Evolutionary conservation across 305 asterid genomes (phyloP).

Genomic region (Plantago coronopus): DNA sequence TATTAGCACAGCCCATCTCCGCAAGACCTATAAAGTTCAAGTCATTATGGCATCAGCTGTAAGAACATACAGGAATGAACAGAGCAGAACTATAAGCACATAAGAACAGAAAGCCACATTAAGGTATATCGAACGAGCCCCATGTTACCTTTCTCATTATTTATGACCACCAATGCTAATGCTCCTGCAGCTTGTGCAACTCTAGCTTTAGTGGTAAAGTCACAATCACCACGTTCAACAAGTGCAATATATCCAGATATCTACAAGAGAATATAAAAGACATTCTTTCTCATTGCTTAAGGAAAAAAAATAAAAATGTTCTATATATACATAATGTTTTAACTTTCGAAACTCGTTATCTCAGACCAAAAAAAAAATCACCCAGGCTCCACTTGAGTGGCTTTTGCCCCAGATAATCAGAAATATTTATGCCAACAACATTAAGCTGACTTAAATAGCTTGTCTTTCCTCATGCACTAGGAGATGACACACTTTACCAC

Average conservation of each 20-base stretch:
- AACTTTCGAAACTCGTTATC: constrained; percentile 7
- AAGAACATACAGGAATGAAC: constrained; percentile 22
- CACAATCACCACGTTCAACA: constrained; percentile 84
- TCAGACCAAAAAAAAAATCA: not conserved
- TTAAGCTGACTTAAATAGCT: not conserved
- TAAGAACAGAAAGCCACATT: constrained; percentile 19
- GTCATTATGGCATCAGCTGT: constrained; percentile 24
- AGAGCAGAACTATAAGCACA: constrained; percentile 14
- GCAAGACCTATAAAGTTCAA: constrained; percentile 55
- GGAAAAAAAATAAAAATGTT: constrained; percentile 7
- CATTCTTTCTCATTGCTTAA: constrained; percentile 13
- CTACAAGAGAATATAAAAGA: constrained; percentile 42
- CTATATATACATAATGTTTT: not conserved
- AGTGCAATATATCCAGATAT: constrained; percentile 62
- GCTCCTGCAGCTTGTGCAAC: constrained; percentile 84
- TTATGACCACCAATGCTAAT: constrained; percentile 69
- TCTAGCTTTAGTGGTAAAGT: constrained; percentile 70
- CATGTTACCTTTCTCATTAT: constrained; percentile 68
- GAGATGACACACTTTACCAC: not conserved
- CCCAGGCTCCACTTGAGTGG: not conserved
- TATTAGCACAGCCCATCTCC: constrained; percentile 77
- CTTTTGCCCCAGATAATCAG: too few relatives aligned
- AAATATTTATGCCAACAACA: too few relatives aligned
- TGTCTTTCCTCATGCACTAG: not conserved
- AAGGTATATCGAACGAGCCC: constrained; percentile 24